Evolutionary conservation across 176 grass and related monocot species (phyloP).

Genomic region (Aegilops tauschii): DNA sequence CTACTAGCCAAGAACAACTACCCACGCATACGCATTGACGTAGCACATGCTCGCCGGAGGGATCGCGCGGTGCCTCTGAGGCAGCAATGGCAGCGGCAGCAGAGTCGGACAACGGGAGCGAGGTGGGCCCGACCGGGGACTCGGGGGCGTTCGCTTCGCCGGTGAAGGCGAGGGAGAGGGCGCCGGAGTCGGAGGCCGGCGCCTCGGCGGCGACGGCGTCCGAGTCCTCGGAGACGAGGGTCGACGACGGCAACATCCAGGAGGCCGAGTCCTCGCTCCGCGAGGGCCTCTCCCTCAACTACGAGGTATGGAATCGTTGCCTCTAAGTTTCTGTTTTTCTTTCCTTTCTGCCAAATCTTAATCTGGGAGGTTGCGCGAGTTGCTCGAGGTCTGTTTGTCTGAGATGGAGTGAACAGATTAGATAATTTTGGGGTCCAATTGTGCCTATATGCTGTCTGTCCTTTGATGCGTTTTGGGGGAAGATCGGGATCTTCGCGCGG

Average conservation of each 20-base stretch:
- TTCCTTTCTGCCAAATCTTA: neutral
- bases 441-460: neutral
- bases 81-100: slow-evolving; percentile 11
- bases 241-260: slow-evolving; percentile 93
- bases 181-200: slow-evolving; percentile 37
- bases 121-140: slow-evolving; percentile 24
- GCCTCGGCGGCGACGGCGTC: slow-evolving; percentile 47
- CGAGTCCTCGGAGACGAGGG: slow-evolving; percentile 53
- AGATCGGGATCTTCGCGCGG: slow-evolving; percentile 7
- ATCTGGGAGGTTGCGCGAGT: neutral
- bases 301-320: slow-evolving; percentile 53
- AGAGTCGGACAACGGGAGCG: slow-evolving; percentile 36
- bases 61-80: slow-evolving; percentile 13
- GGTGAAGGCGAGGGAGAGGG: slow-evolving; percentile 45
- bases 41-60: slow-evolving; percentile 34
- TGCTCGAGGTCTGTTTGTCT: neutral
- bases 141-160: slow-evolving; percentile 46
- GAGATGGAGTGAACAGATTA: neutral
- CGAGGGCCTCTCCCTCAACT: slow-evolving; percentile 98
- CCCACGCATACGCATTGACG: slow-evolving; percentile 19
- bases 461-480: neutral
- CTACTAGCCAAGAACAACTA: neutral
- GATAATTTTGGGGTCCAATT: slow-evolving; percentile 13
- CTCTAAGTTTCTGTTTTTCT: neutral
- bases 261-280: slow-evolving; percentile 96